These are phyloP conservation scores for Colletotrichum scovillei DNA, from an alignment of 2,329 filamentous ascomycete species.

Conservation along the genomic window DNA sequence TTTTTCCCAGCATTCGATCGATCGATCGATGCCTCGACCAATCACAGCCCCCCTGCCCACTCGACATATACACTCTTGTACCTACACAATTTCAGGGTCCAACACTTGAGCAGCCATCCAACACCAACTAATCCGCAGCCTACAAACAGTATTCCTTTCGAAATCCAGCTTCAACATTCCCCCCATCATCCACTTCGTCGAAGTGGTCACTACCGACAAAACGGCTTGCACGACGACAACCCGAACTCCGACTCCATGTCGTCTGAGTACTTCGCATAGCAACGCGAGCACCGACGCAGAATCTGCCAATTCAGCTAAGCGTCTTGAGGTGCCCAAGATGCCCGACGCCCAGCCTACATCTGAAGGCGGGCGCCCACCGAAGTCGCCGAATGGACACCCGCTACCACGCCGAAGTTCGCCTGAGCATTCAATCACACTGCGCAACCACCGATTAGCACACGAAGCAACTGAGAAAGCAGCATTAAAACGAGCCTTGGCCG, in stretches of 20 bases:
- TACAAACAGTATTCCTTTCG: neutral
- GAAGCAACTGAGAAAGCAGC: constrained; percentile 48
- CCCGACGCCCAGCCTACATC: constrained; percentile 40
- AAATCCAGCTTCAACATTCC: neutral
- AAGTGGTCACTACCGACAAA: neutral
- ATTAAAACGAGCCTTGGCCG: constrained; percentile 24
- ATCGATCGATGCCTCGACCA: constrained; percentile 46
- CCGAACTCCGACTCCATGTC: neutral
- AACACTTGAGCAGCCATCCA: no score
- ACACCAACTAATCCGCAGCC: neutral
- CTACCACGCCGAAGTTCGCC: constrained; percentile 57
- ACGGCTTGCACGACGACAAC: constrained; percentile 6
- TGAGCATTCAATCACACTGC: constrained; percentile 59
- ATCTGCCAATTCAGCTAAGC: constrained; percentile 4
- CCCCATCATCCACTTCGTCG: neutral
- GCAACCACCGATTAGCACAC: constrained; percentile 56
- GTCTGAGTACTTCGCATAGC: neutral
- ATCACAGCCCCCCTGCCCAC: constrained; percentile 36
- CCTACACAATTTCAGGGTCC: constrained; percentile 7
- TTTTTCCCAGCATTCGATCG: constrained; percentile 40
- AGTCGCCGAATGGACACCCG: constrained; percentile 50
- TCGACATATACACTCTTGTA: constrained; percentile 14
- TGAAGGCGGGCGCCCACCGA: constrained; percentile 38
- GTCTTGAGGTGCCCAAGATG: constrained; percentile 43
- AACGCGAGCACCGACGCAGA: neutral